Evolutionary conservation across 163 green algal genomes (phyloP), one percentile per base, ranked within the genome.

Genomic region (Trebouxiophyceae sp.): DNA sequence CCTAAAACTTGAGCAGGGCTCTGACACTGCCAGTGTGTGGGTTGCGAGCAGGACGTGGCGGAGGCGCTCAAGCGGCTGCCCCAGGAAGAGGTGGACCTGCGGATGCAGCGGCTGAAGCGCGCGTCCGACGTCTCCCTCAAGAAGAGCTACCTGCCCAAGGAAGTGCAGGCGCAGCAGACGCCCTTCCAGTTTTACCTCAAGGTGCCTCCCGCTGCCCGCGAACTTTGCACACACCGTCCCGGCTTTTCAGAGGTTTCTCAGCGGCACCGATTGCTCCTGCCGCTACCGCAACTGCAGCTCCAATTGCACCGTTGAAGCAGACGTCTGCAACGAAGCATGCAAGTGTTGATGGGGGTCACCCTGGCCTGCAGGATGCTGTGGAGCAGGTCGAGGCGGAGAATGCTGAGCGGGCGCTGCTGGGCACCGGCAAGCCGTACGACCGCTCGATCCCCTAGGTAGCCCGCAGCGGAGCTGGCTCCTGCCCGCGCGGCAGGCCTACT

Each of bases 101-200:
- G 91, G 66, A 93, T 90, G 60, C 80, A 87, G 73, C 81, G 91
- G 39, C 76, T 96, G 55, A 93, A 91, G 75, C 86, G 91, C 24
- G 91, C 87, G 1, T 73, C 83, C 60, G 91, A 97, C 79, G 64
- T 93, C 27, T 88, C 77, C 66, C 64, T 91, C 63, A 97, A 97
- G 82, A 83, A 93, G 54, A 73, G 72, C 4, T 78, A 84, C 59
- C 83, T 97, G 59, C 74, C 84, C 8, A 72, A 88, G 47, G 88
- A 95, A 20, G 65, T 97, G 67, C 88, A 92, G 67, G 81, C 71
- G 1, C 68, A 84, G 83, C 91, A 97, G 82, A 97, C 91, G 6
- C 91, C 91, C 19, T 93, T 84, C 47, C 29, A 82, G 23, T 73
- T 68, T 56, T 97, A 97, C 76, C 58, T 97, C 33, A 63, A 81